Conservation (phyloP, 345 rosid species). For the Mercurialis annua region DNA sequence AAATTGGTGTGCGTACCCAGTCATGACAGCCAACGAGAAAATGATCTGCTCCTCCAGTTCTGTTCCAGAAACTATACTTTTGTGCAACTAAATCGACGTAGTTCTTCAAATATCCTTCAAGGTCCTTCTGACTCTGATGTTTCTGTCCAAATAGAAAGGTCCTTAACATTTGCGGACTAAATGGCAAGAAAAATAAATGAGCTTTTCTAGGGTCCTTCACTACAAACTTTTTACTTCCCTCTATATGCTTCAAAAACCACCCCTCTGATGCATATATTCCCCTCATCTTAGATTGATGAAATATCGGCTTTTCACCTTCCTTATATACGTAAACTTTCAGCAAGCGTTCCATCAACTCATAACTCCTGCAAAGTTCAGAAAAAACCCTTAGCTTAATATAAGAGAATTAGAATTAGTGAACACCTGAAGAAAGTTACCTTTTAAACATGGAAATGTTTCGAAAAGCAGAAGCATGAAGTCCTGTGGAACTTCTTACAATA, state of each 20-base stretch:
- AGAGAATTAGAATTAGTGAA: not conserved
- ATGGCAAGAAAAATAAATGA: constrained; percentile 81
- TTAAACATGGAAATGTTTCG: constrained; percentile 64
- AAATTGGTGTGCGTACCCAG: constrained; percentile 57
- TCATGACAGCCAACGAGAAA: constrained; percentile 94
- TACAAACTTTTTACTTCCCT: constrained; percentile 63
- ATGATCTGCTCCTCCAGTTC: constrained; percentile 82
- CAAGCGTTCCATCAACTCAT: constrained; percentile 66
- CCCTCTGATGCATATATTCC: constrained; percentile 94
- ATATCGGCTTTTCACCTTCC: constrained; percentile 81
- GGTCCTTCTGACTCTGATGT: constrained; percentile 32
- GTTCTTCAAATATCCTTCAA: constrained; percentile 46
- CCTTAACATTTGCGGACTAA: constrained; percentile 62
- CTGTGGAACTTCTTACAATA: constrained; percentile 23
- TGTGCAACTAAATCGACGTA: constrained; percentile 54
- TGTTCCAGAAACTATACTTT: constrained; percentile 76
- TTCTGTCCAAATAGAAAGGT: constrained; percentile 34
- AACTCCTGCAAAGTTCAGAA: constrained; percentile 52
- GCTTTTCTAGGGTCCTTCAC: constrained; percentile 79
- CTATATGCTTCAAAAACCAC: constrained; percentile 89
- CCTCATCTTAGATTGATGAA: constrained; percentile 63
- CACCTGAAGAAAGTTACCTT: constrained; percentile 36
- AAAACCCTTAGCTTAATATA: constrained; percentile 9
- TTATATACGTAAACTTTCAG: constrained; percentile 75
- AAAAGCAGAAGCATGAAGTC: constrained; percentile 50